These are phyloP conservation scores for Furcasterigmium sp. DNA, from an alignment of 2,329 filamentous ascomycete species.

Conservation along the genomic window DNA sequence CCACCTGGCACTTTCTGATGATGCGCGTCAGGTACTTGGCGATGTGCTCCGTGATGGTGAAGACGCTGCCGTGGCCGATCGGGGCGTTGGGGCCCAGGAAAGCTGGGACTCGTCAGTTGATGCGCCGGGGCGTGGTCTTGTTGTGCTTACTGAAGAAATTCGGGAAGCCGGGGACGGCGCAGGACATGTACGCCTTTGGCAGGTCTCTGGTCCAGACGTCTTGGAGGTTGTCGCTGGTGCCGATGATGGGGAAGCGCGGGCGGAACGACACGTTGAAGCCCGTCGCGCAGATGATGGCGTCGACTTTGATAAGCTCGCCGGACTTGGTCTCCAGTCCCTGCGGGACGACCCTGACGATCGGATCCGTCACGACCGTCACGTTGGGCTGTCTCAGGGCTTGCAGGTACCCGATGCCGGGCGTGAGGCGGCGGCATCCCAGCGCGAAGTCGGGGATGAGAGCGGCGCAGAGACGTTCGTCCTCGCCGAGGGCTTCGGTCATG, in stretches of 20 bases:
- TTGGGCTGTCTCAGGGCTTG: constrained; percentile 17
- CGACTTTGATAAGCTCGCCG: constrained; percentile 7
- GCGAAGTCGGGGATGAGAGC: constrained; percentile 31
- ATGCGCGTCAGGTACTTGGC: constrained; percentile 24
- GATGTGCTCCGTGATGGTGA: constrained; percentile 21
- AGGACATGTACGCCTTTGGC: constrained; percentile 19
- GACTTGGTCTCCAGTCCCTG: constrained; percentile 6
- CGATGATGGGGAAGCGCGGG: constrained; percentile 18
- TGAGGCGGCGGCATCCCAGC: constrained; percentile 34
- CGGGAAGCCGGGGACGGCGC: constrained; percentile 19
- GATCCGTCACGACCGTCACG: constrained; percentile 17
- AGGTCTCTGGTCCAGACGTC: constrained; percentile 16
- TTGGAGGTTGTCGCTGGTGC: constrained; percentile 10
- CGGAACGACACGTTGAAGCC: constrained; percentile 19
- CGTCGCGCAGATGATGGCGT: constrained; percentile 10
- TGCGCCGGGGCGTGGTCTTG: too few relatives aligned
- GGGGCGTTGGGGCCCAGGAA: constrained; percentile 16
- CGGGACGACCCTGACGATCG: constrained; percentile 7
- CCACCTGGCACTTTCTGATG: constrained; percentile 19
- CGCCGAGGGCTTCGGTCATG: constrained; percentile 6
- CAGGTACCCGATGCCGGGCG: constrained; percentile 37
- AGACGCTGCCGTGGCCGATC: constrained; percentile 13
- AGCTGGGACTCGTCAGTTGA: too few relatives aligned
- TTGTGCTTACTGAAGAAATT: constrained; percentile 20
- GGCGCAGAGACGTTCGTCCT: not conserved